Evolutionary conservation across 805 yeast species (phyloP), one percentile per base, ranked within the genome.

Genomic region (Candida krabiensis): DNA sequence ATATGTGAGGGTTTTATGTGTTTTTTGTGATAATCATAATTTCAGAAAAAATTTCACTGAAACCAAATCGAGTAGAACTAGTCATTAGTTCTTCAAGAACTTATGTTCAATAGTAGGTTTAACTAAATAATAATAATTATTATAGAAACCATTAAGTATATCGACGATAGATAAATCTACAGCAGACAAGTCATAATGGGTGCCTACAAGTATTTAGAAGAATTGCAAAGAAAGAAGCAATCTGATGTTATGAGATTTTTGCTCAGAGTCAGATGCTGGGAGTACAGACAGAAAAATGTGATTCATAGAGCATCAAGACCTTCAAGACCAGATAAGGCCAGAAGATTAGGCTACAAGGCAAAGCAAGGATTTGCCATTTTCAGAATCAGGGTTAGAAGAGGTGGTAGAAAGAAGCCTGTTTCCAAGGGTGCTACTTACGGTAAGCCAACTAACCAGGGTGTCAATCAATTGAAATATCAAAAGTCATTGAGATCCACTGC

Each of bases 381-480:
- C 96, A 85, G 99, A 76, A 77, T 91, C 75, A 88, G 99, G 78
- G 98, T 93, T 66, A 88, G 98, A 80, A 87, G 99, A 79, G 99
- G 99, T 82, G 91, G 91, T 82, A 90, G 99, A 86, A 93, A 93
- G 96, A 88, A 96, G 80, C 97, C 97, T 65, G 97, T 85, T 66
- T 89, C 95, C 79, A 93, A 93, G 93, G 99, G 99, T 87, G 98
- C 97, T 68, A 93, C 98, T 71, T 91, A 93, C 84, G 99, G 99
- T 87, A 93, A 93, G 86, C 99, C 99, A 84, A 93, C 99, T 80
- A 93, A 93, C 95, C 96, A 88, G 80, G 99, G 99, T 87, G 93
- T 93, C 61, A 82, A 81, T 81, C 97, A 93, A 75, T 86, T 93
- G 79, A 93, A 93, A 80, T 90, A 89, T 95, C 99, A 93, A 81